These are phyloP conservation scores for Kazachstania bromeliacearum DNA, from an alignment of 805 yeast species.

Conservation along the genomic window DNA sequence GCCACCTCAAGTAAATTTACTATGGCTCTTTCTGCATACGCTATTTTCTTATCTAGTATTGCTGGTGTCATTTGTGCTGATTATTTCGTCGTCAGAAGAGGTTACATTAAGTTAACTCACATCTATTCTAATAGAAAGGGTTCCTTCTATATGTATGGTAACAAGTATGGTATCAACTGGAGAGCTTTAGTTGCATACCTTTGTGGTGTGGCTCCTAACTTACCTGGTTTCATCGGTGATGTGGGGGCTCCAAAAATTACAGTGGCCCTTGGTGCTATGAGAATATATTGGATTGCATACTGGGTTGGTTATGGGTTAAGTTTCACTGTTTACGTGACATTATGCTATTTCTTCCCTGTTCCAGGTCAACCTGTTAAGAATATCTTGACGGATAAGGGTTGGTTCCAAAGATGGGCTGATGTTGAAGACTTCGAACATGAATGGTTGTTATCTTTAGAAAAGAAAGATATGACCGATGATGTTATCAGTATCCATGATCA, in stretches of 20 bases:
- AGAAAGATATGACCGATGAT: constrained; percentile 4
- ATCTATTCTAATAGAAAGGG: constrained; percentile 40
- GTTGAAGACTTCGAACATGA: constrained; percentile 52
- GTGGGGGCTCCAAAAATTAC: constrained; percentile 59
- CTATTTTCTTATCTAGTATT: constrained; percentile 69
- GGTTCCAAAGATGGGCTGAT: constrained; percentile 53
- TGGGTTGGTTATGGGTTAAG: constrained; percentile 65
- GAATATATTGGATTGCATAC: constrained; percentile 60
- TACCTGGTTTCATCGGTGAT: constrained; percentile 36
- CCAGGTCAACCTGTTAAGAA: constrained; percentile 33
- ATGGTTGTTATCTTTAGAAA: constrained; percentile 11
- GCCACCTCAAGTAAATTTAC: constrained; percentile 59
- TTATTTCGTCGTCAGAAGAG: constrained; percentile 63
- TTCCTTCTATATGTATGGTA: constrained; percentile 43
- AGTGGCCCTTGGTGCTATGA: constrained; percentile 56
- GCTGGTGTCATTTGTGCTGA: constrained; percentile 55
- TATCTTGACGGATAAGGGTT: constrained; percentile 41
- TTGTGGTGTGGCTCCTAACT: constrained; percentile 32
- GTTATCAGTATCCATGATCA: constrained; percentile 4
- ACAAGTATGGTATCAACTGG: constrained; percentile 58
- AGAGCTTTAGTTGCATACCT: constrained; percentile 63
- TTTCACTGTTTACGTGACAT: constrained; percentile 41
- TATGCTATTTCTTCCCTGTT: constrained; percentile 49
- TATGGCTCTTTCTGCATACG: constrained; percentile 64
- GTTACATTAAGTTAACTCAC: constrained; percentile 51